phyloP scores from a whole-genome alignment of 371 early-diverging fungal species.

The Mucor plumbeus region DNA sequence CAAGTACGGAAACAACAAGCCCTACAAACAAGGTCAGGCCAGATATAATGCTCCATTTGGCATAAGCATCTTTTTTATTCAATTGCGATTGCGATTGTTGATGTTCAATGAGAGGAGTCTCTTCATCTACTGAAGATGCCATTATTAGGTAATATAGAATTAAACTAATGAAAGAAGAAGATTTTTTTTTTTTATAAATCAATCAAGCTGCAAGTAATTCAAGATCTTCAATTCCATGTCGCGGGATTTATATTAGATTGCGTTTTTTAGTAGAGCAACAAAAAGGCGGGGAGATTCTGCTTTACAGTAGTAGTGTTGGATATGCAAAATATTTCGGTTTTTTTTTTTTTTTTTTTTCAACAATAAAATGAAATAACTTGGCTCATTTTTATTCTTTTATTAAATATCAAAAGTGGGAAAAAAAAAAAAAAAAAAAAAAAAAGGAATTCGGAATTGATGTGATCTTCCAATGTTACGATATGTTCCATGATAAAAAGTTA shows the following conservation, averaged over 20 bases:
- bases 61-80: not conserved
- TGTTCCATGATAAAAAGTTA: too few species aligned
- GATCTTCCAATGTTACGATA: not conserved
- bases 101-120: not conserved
- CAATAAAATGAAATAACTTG: not conserved
- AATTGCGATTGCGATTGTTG: not conserved
- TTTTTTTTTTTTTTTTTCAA: not conserved
- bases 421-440: not conserved
- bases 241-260: not conserved
- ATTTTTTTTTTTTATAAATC: not conserved
- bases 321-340: not conserved
- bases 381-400: not conserved
- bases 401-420: not conserved
- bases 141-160: not conserved
- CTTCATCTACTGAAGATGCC: not conserved
- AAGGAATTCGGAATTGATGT: not conserved
- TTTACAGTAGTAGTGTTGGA: not conserved
- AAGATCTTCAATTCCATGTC: not conserved
- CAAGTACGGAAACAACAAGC: slow-evolving; percentile 32
- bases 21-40: slow-evolving; percentile 33
- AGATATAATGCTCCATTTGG: slow-evolving; percentile 14
- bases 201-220: not conserved
- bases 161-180: not conserved
- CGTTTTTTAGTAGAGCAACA: not conserved
- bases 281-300: not conserved